Conservation (phyloP, 2,329 filamentous ascomycete species). For the Pseudogymnoascus sp. region DNA sequence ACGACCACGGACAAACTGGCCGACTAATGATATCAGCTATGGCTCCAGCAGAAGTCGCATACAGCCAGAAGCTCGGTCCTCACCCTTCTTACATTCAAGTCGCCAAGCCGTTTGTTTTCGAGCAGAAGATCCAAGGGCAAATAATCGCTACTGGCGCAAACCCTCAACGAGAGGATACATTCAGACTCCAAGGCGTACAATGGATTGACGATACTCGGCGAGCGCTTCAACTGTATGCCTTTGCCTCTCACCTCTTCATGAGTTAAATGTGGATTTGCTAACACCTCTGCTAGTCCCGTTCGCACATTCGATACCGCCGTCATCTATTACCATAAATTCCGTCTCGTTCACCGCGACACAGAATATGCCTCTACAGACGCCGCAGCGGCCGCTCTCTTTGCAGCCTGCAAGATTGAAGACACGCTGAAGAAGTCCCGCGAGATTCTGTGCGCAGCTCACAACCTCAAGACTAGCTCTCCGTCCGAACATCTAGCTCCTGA, state of each 20-base stretch:
- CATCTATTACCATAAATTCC: slow-evolving; percentile 90
- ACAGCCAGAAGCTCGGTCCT: slow-evolving; percentile 19
- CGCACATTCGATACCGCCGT: slow-evolving; percentile 88
- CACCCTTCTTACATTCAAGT: slow-evolving; percentile 32
- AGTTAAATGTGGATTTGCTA: background rate
- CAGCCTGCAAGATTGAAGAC: slow-evolving; percentile 95
- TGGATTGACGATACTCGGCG: slow-evolving; percentile 82
- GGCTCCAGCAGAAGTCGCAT: slow-evolving; percentile 17
- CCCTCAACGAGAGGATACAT: slow-evolving; percentile 69
- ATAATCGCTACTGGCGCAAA: slow-evolving; percentile 64
- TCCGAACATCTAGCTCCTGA: slow-evolving; percentile 67
- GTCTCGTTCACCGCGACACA: slow-evolving; percentile 73
- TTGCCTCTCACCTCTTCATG: background rate
- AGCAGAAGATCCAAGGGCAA: slow-evolving; percentile 70
- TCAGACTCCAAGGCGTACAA: slow-evolving; percentile 77
- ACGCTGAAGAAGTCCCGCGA: slow-evolving; percentile 95
- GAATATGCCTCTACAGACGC: slow-evolving; percentile 86
- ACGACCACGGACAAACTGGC: background rate
- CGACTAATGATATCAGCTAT: slow-evolving; percentile 10
- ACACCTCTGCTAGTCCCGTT: slow-evolving; percentile 55
- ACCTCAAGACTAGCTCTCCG: slow-evolving; percentile 54
- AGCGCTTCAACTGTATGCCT: slow-evolving; percentile 66
- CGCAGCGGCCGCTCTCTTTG: slow-evolving; percentile 79
- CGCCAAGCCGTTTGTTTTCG: slow-evolving; percentile 66
- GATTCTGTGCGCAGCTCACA: slow-evolving; percentile 84